Evolutionary conservation across 2,329 filamentous ascomycete genomes (phyloP).

Genomic region (Fusarium praegraminearum): DNA sequence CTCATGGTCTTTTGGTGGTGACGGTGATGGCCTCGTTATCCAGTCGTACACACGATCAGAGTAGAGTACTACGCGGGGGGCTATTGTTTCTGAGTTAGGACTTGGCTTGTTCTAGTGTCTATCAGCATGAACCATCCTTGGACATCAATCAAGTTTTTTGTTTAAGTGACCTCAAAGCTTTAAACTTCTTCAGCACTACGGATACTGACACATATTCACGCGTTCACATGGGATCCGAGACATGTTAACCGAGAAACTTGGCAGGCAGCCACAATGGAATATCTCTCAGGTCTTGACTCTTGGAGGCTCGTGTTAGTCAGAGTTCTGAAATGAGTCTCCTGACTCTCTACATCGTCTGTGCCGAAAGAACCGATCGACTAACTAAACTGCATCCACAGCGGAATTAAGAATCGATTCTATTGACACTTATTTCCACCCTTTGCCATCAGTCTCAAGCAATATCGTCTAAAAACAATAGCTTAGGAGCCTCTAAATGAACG

Average conservation of each 20-base stretch:
- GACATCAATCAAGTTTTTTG: background rate
- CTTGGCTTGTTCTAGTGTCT: constrained; percentile 8
- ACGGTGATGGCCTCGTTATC: constrained; percentile 24
- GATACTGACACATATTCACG: background rate
- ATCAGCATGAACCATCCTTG: constrained; percentile 24
- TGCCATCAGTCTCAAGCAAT: background rate
- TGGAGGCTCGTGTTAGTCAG: background rate
- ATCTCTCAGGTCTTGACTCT: background rate
- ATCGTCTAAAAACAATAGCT: background rate
- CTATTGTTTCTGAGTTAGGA: constrained; percentile 19
- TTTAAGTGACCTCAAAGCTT: constrained; percentile 8
- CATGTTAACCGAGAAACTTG: background rate
- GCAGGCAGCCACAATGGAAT: background rate
- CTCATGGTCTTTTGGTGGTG: constrained; percentile 16
- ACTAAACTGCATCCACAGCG: background rate
- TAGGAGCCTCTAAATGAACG: background rate
- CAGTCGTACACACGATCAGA: background rate
- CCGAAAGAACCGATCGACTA: background rate
- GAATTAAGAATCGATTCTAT: background rate
- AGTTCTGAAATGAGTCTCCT: background rate
- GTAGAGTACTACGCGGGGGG: background rate
- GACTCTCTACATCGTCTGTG: background rate
- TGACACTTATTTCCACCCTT: constrained; percentile 1
- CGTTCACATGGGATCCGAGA: background rate
- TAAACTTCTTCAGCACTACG: constrained; percentile 6